Percentiles rank a stretch among this genome's conserved stretches.
phyloP scores from a whole-genome alignment of 495 filamentous ascomycete genomes.

The Umbilicaria muhlenbergii region DNA sequence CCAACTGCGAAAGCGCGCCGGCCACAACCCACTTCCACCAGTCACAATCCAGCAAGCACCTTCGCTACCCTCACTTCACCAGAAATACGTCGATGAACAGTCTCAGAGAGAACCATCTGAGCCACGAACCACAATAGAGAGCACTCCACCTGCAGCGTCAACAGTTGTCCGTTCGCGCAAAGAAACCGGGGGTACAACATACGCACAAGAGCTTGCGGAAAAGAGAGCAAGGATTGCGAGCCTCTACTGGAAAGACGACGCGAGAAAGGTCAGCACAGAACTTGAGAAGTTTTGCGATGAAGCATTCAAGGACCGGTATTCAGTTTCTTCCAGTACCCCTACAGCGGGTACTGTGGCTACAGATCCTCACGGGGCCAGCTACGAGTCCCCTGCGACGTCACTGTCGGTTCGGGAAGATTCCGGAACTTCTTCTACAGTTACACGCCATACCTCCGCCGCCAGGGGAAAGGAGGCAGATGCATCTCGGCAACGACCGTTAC shows the following conservation, averaged over 20 bases:
- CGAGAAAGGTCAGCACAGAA: constrained; percentile 49
- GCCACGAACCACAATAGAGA: too few species aligned
- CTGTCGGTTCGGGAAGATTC: constrained; percentile 22
- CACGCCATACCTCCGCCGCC: too few species aligned
- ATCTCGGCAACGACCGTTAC: constrained; percentile 11
- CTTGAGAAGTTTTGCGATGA: constrained; percentile 58
- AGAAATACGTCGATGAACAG: too few species aligned
- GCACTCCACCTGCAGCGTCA: too few species aligned
- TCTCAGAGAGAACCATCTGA: too few species aligned
- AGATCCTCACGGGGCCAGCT: constrained; percentile 22
- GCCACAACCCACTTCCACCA: constrained; percentile 13
- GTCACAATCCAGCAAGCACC: background rate
- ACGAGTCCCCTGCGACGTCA: constrained; percentile 37
- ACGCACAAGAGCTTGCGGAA: constrained; percentile 10
- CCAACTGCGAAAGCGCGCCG: constrained; percentile 33
- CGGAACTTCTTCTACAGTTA: too few species aligned
- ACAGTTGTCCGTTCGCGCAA: constrained; percentile 14
- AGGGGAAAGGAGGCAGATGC: background rate
- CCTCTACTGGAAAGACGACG: constrained; percentile 42
- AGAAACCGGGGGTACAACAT: constrained; percentile 7
- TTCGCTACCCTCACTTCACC: too few species aligned
- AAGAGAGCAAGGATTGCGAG: constrained; percentile 28
- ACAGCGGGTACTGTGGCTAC: constrained; percentile 24
- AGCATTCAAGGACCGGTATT: constrained; percentile 59
- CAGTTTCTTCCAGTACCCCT: constrained; percentile 33